A percentile compares a stretch with the other conserved stretches of the same genome.
Conservation (phyloP, 2,329 filamentous ascomycete genomes). For the Colletotrichum liriopes region DNA sequence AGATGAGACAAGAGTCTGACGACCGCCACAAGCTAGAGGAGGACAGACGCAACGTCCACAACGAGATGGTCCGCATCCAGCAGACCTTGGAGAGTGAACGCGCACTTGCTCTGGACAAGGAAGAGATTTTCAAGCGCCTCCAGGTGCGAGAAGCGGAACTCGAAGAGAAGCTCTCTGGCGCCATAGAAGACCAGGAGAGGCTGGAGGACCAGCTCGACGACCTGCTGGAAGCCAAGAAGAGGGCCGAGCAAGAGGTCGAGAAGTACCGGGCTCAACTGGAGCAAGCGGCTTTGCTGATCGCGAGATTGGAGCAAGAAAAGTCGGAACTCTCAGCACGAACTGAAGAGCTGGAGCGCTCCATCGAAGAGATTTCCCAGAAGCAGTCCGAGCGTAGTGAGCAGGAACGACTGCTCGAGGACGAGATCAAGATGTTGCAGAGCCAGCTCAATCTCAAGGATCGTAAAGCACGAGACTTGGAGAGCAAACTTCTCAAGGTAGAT, state of each 20-base stretch:
- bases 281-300: conserved; percentile 90
- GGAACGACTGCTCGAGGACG: conserved; percentile 83
- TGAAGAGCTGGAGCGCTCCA: conserved; percentile 77
- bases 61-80: conserved; percentile 90
- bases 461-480: conserved; percentile 90
- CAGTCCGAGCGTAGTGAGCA: conserved; percentile 83
- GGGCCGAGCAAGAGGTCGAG: conserved; percentile 87
- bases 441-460: conserved; percentile 91
- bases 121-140: conserved; percentile 98
- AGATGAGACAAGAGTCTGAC: conserved; percentile 82
- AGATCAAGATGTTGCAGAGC: conserved; percentile 92
- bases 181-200: conserved; percentile 93
- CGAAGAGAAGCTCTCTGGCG: conserved; percentile 91
- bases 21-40: conserved; percentile 89
- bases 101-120: conserved; percentile 95
- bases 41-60: conserved; percentile 87
- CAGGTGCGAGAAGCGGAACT: conserved; percentile 93
- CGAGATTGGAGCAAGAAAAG: conserved; percentile 89
- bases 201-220: conserved; percentile 95
- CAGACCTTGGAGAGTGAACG: conserved; percentile 96
- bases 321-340: conserved; percentile 78
- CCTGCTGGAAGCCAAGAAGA: conserved; percentile 89
- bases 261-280: conserved; percentile 86
- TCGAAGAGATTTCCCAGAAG: conserved; percentile 79
- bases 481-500: conserved; percentile 85